A percentile compares a stretch with the other conserved stretches of the same genome.
These are phyloP conservation scores for Casaregolazyma suthepensis DNA, from an alignment of 1,139 yeast species.

Conservation along the genomic window DNA sequence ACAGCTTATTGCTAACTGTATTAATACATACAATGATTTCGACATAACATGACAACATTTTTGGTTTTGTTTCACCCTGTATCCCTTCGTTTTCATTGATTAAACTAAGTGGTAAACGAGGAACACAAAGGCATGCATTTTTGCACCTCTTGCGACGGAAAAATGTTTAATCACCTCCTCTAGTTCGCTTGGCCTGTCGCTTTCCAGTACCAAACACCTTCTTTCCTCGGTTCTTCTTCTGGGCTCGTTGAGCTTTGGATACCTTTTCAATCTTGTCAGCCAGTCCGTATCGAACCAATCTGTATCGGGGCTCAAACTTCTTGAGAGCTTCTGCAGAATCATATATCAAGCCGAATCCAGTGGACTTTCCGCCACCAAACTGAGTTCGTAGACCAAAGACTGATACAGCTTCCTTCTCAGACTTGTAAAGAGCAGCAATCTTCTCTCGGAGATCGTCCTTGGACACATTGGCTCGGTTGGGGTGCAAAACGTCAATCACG, in stretches of 20 bases:
- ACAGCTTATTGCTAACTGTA: slow-evolving; percentile 3
- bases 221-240: slow-evolving; percentile 99
- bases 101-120: slow-evolving; percentile 2
- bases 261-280: slow-evolving; percentile 95
- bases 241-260: slow-evolving; percentile 99
- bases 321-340: slow-evolving; percentile 97
- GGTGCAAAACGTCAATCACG: slow-evolving; percentile 99
- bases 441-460: slow-evolving; percentile 99
- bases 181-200: slow-evolving; percentile 70
- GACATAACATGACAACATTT: slow-evolving; percentile 7
- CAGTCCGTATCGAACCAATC: slow-evolving; percentile 98
- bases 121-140: slow-evolving; percentile 2
- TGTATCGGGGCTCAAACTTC: slow-evolving; percentile 98
- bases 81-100: slow-evolving; percentile 3
- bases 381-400: slow-evolving; percentile 99
- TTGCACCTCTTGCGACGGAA: background rate
- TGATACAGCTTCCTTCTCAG: slow-evolving; percentile 97
- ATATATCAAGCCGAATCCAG: slow-evolving; percentile 99
- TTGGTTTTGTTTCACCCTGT: slow-evolving; percentile 4
- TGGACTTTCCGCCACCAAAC: slow-evolving; percentile 99
- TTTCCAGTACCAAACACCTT: slow-evolving; percentile 98
- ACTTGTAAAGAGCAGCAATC: slow-evolving; percentile 93
- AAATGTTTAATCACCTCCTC: slow-evolving; percentile 20
- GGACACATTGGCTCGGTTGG: slow-evolving; percentile 98
- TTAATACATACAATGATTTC: slow-evolving; percentile 9